A percentile compares a stretch with the other conserved stretches of the same genome.
phyloP scores from a whole-genome alignment of 306 rosid species.

The Macrotyloma uniflorum region DNA sequence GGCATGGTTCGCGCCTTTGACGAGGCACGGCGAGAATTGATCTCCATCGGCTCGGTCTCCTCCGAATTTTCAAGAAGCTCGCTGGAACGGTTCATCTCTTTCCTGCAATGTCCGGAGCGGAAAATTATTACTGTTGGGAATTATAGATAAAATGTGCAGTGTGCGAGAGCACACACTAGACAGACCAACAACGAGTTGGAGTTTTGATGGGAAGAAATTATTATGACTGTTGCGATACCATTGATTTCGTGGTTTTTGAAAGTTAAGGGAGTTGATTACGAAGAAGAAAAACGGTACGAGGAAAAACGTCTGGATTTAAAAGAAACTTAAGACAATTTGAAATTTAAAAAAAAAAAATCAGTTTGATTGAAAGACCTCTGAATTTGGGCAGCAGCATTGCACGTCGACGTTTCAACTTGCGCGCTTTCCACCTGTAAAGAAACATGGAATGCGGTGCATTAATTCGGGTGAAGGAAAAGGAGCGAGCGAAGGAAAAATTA shows the following conservation, averaged over 20 bases:
- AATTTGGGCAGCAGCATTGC: constrained; percentile 51
- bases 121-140: constrained; percentile 4
- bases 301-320: not conserved
- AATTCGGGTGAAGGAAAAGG: constrained; percentile 22
- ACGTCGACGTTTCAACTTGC: constrained; percentile 69
- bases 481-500: constrained; percentile 24
- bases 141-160: not conserved
- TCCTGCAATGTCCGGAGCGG: constrained; percentile 48
- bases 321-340: constrained; percentile 4
- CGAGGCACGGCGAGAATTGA: constrained; percentile 41
- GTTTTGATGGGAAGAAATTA: constrained; percentile 24
- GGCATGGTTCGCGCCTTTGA: constrained; percentile 58
- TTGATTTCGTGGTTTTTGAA: constrained; percentile 25
- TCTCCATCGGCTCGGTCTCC: constrained; percentile 49
- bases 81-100: constrained; percentile 62
- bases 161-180: not conserved
- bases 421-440: constrained; percentile 64
- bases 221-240: constrained; percentile 22
- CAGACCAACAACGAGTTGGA: not conserved
- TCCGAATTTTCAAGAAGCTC: constrained; percentile 49
- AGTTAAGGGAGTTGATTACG: constrained; percentile 28
- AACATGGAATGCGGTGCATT: constrained; percentile 38
- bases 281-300: constrained; percentile 12
- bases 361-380: constrained; percentile 50
- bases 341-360: constrained; percentile 13